Evolutionary conservation across 306 rosid species (phyloP).

Genomic region (Cucumis sativus): DNA sequence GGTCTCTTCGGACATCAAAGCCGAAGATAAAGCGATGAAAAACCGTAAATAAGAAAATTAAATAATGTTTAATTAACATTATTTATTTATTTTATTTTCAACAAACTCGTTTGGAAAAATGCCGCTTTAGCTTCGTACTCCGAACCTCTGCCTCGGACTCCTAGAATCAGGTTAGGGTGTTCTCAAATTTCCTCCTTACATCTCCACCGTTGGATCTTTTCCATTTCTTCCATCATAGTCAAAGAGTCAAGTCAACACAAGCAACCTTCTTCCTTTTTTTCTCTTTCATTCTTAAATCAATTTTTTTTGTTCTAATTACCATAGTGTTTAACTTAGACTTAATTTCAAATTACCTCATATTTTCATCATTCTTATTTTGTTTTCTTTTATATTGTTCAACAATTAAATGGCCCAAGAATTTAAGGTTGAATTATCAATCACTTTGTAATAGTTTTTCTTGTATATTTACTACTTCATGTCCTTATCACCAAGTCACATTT

Average conservation of each 20-base stretch:
- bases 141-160: background rate
- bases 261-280: background rate
- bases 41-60: background rate
- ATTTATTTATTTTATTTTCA: background rate
- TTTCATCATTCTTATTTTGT: too few species aligned
- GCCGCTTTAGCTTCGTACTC: background rate
- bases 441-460: too few species aligned
- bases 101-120: background rate
- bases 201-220: background rate
- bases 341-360: too few species aligned
- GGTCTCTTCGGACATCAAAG: slow-evolving; percentile 8
- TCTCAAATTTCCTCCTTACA: background rate
- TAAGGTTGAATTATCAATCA: too few species aligned
- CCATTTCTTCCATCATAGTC: background rate
- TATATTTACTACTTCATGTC: background rate
- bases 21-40: slow-evolving; percentile 11
- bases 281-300: background rate
- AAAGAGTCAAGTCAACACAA: slow-evolving; percentile 1
- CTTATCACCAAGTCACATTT: too few species aligned
- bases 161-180: background rate
- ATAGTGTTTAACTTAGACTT: too few species aligned
- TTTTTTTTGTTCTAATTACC: background rate
- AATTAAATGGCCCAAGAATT: too few species aligned
- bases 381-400: too few species aligned
- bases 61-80: background rate